Conservation (phyloP, 495 filamentous ascomycete genomes). For the Aspergillus sparsus region DNA sequence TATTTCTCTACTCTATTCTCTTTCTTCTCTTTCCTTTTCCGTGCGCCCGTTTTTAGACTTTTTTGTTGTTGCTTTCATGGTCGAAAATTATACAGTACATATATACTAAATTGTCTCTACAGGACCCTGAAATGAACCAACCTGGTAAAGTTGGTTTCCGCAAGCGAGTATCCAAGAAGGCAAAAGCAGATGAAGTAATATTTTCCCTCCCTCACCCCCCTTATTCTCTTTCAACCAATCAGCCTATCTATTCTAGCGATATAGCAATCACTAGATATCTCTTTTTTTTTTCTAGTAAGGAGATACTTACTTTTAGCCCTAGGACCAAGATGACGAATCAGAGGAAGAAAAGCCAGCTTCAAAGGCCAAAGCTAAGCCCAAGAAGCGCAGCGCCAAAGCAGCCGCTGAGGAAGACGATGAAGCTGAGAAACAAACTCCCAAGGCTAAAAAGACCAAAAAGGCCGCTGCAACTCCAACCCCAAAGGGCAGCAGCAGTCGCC, state of each 20-base stretch:
- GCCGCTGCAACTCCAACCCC: slow-evolving; percentile 6
- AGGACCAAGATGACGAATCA: slow-evolving; percentile 32
- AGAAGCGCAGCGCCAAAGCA: slow-evolving; percentile 7
- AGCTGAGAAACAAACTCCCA: slow-evolving; percentile 1
- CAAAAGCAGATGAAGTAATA: slow-evolving; percentile 29
- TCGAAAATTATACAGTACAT: no score
- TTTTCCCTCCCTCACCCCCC: slow-evolving; percentile 26
- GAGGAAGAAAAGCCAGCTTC: slow-evolving; percentile 33
- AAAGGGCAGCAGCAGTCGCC: slow-evolving; percentile 22
- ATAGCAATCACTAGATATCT: background rate
- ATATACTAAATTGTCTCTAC: slow-evolving; percentile 7
- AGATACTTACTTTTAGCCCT: background rate
- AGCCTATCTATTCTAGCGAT: slow-evolving; percentile 24
- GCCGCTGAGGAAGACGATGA: background rate
- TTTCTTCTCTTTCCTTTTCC: background rate
- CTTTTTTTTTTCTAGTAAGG: no score
- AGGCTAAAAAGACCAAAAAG: slow-evolving; percentile 24
- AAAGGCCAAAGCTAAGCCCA: slow-evolving; percentile 23
- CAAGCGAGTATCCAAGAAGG: slow-evolving; percentile 44
- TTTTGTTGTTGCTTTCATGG: slow-evolving; percentile 16
- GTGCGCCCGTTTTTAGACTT: slow-evolving; percentile 4
- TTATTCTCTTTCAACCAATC: slow-evolving; percentile 5
- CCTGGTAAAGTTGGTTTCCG: slow-evolving; percentile 65
- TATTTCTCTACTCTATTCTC: background rate
- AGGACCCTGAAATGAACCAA: slow-evolving; percentile 71